Evolutionary conservation across 352 stramenopile species (phyloP), one percentile per base, ranked within the genome.

Genomic region (Globisporangium okanoganense): DNA sequence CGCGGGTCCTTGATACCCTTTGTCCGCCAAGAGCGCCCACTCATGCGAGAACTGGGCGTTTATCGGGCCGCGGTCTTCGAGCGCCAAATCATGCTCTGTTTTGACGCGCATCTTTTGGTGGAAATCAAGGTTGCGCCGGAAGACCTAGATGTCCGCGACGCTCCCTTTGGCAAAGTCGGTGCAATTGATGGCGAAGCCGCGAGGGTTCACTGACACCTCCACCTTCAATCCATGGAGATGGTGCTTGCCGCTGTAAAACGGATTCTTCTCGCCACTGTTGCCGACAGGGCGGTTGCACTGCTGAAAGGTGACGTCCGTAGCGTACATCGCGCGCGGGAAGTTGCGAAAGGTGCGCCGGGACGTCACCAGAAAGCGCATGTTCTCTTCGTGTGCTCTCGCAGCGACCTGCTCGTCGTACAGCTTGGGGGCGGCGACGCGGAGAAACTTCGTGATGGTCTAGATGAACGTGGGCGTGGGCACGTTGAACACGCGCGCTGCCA

Each of bases 261-360:
- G 27, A 33, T 33, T 33, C 29, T 33, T 33, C 24, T 41, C 51
- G 24, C 33, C 12, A 13, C n/a, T 20, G n/a, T 58, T 45, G 9
- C 40, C 50, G 16, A 18, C 29, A 33, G 5, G 50, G 38, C 3
- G 16, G 50, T 65, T 55, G 16, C 25, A 22, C n/a, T 65, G 58
- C 25, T 65, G 58, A 36, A 65, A 55, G 3, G 50, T 65, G 2
- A 55, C 50, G 25, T 54, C 50, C 5, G 58, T 65, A 1, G 36
- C 49, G 38, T 64, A 58, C n/a, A 24, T 14, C 13, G 49, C 58
- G n/a, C 25, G 47, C 5, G 48, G n/a, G 36, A 43, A 58, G 36
- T 59, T 41, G 8, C 18, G 18, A 20, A 49, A 64, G 18, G 40
- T 13, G 47, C 14, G 5, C 5, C 22, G 24, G 2, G 47, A 53